A percentile compares a stretch with the other conserved stretches of the same genome.
Conservation (phyloP, 2,329 filamentous ascomycete species). For the Colletotrichum sp. region DNA sequence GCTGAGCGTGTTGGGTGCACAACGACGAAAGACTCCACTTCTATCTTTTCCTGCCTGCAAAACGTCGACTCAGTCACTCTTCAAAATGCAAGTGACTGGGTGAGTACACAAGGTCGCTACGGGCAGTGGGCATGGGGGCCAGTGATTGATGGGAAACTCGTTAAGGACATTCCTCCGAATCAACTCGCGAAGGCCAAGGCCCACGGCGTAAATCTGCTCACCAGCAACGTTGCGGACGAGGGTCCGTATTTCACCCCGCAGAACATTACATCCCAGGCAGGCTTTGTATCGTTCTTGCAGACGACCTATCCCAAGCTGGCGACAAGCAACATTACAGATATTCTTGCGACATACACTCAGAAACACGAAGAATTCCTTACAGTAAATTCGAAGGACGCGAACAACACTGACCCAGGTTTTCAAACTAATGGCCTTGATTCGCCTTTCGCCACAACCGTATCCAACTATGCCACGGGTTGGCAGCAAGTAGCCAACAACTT, state of each 20-base stretch:
- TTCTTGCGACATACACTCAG: background rate
- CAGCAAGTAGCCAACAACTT: slow-evolving; percentile 11
- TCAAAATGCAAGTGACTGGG: slow-evolving; percentile 11
- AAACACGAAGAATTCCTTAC: background rate
- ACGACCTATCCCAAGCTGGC: background rate
- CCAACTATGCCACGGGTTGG: slow-evolving; percentile 12
- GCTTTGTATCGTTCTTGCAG: background rate
- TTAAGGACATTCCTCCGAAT: background rate
- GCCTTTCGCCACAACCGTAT: background rate
- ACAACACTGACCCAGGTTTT: slow-evolving; percentile 10
- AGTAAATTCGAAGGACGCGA: background rate
- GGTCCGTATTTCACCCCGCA: slow-evolving; percentile 3
- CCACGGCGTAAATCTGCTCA: background rate
- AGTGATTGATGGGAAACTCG: background rate
- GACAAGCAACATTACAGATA: background rate
- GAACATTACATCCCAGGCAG: background rate
- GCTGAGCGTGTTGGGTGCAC: slow-evolving; percentile 3
- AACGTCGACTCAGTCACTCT: background rate
- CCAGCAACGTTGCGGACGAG: slow-evolving; percentile 9
- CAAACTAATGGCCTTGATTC: background rate
- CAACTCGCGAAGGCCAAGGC: background rate
- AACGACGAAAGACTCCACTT: background rate
- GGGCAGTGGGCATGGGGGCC: slow-evolving; percentile 6
- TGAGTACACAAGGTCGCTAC: slow-evolving; percentile 1
- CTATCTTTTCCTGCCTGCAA: background rate